Conservation (phyloP, 2,329 filamentous ascomycete species). For the Biscogniauxia sp. region DNA sequence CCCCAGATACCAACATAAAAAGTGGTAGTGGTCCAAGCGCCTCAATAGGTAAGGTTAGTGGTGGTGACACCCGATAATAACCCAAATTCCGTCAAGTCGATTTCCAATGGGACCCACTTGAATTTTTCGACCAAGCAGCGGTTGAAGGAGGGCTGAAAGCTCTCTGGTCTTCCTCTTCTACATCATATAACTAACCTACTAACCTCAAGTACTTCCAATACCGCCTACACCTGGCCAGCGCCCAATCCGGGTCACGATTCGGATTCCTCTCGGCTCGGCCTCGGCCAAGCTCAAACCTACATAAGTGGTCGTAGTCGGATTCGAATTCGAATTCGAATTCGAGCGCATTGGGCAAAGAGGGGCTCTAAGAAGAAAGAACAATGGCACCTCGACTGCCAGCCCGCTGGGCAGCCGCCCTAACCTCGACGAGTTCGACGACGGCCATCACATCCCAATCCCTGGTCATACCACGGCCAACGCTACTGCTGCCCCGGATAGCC, state of each 20-base stretch:
- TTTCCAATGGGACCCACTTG: conserved; percentile 14
- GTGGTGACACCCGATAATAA: too few relatives aligned
- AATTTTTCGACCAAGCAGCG: conserved; percentile 18
- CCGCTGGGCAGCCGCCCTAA: conserved; percentile 43
- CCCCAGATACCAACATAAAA: too few relatives aligned
- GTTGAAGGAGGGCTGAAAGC: not conserved
- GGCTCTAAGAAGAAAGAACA: conserved; percentile 20
- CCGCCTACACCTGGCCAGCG: not conserved
- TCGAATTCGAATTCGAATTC: too few relatives aligned
- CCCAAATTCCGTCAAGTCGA: conserved; percentile 1
- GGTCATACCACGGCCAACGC: conserved; percentile 31
- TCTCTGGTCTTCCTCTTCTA: not conserved
- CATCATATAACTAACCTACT: not conserved
- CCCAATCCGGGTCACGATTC: not conserved
- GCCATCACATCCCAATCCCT: conserved; percentile 29
- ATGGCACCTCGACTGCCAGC: conserved; percentile 48
- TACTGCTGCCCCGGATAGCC: conserved; percentile 47
- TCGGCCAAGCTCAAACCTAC: not conserved
- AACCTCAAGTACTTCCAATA: too few relatives aligned
- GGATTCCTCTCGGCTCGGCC: not conserved
- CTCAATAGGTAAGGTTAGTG: too few relatives aligned
- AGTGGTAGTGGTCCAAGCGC: too few relatives aligned
- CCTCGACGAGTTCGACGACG: conserved; percentile 26
- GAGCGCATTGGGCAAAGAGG: conserved; percentile 3
- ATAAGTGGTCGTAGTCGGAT: not conserved